Base-by-base conservation (phyloP, 1,284 basidiomycete genomes). In the Heterobasidion parviporum region DNA sequence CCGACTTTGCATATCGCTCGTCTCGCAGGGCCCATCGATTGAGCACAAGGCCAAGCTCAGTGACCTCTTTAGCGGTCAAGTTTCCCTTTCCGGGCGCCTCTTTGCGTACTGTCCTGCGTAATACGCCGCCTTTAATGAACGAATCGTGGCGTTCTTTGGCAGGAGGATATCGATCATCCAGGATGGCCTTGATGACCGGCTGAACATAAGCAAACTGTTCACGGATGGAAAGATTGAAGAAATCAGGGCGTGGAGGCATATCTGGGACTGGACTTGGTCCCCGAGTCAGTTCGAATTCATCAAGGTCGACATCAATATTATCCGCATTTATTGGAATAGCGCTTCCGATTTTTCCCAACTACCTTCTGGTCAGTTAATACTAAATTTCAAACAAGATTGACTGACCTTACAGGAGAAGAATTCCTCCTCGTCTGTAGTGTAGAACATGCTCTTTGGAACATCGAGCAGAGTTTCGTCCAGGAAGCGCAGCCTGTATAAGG, bases 121-220 rank as follows among this genome's bases (percentile, higher is more conserved):
- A 70, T 3, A 69, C 67, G 0, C 81, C 84, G 14, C 86, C 85
- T 35, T 69, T 75, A 63, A 89, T 76, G 62, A 84, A 90, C 1
- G 64, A 65, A 1, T 71, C 69, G 57, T 87, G 80, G 18, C 72
- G 72, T 16, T 63, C 60, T 54, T 60, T 66, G 1, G 79, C 77
- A 5, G 87, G 87, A 2, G 58, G 62, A 64, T 86, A 89, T 32
- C 67, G 61, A 36, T 78, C 76, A 41, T 74, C 74, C 34, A 89
- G 66, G 47, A 88, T 77, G 2, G 80, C 80, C 26, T 64, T 67
- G 49, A 90, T 68, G 15, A 89, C 73, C 2, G 82, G 81, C 58
- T 83, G 86, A 33, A 79, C 74, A 62, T 87, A 85, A 16, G 71
- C 74, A 55, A 89, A 78, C 62, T 90, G 85, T 49, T 78, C 69